Conservation (phyloP, 768 basidiomycete genomes). For the Termitomyces sp. region DNA sequence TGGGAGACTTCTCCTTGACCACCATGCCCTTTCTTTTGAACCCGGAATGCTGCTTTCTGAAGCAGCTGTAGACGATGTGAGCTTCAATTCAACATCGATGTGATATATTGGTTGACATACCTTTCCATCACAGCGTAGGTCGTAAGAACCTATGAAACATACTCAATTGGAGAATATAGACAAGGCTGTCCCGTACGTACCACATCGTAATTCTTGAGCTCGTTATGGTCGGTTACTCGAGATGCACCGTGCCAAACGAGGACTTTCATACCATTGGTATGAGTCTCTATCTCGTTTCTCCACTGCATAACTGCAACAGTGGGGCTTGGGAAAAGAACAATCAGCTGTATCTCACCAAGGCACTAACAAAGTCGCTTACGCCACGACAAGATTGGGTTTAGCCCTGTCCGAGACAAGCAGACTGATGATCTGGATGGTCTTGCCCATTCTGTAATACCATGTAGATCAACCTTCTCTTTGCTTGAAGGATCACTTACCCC, state of each 20-base stretch:
- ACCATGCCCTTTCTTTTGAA: slow-evolving; percentile 83
- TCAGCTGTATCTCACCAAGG: slow-evolving; percentile 23
- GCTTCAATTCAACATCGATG: background rate
- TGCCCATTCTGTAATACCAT: slow-evolving; percentile 62
- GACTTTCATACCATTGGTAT: slow-evolving; percentile 80
- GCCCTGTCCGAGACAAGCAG: slow-evolving; percentile 73
- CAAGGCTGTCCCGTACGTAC: slow-evolving; percentile 33
- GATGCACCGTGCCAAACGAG: slow-evolving; percentile 89
- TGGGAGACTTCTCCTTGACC: slow-evolving; percentile 80
- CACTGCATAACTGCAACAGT: slow-evolving; percentile 72
- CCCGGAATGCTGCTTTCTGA: slow-evolving; percentile 88
- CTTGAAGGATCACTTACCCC: slow-evolving; percentile 50
- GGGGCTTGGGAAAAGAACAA: slow-evolving; percentile 25
- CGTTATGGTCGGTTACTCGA: slow-evolving; percentile 58
- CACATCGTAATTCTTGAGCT: slow-evolving; percentile 83
- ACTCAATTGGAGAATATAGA: background rate
- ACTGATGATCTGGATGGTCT: slow-evolving; percentile 95
- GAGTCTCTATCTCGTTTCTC: slow-evolving; percentile 87
- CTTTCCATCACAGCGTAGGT: slow-evolving; percentile 85
- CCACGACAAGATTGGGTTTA: slow-evolving; percentile 88
- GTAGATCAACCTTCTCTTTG: background rate
- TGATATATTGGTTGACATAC: slow-evolving; percentile 13
- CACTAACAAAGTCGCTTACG: slow-evolving; percentile 42
- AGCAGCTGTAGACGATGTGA: slow-evolving; percentile 44
- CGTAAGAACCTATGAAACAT: slow-evolving; percentile 56